phyloP scores from a whole-genome alignment of 2,329 filamentous ascomycete genomes.

The Colletotrichum sp. region DNA sequence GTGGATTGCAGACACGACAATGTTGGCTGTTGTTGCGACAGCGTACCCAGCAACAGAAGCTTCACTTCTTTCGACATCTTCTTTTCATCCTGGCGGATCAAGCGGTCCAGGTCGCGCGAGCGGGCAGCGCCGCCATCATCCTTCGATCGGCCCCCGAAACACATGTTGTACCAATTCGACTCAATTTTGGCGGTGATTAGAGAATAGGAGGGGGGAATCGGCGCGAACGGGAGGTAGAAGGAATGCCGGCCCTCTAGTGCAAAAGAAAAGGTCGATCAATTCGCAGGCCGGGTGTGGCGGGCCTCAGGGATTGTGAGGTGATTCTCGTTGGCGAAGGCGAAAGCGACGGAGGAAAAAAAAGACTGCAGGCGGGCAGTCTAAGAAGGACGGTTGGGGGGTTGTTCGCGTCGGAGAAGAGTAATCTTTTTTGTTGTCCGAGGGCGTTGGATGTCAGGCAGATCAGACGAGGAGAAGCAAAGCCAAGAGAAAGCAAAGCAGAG shows the following conservation, averaged over 20 bases:
- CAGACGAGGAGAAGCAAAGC: conserved; percentile 1
- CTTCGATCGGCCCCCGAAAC: conserved; percentile 64
- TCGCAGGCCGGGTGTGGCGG: background rate
- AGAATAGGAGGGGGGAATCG: background rate
- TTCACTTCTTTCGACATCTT: conserved; percentile 87
- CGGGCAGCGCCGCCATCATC: conserved; percentile 56
- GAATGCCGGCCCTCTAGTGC: background rate
- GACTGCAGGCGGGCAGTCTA: background rate
- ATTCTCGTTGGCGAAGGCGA: background rate
- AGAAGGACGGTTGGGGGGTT: background rate
- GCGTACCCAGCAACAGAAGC: conserved; percentile 83
- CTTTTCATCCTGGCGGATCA: conserved; percentile 88
- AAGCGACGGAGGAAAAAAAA: background rate
- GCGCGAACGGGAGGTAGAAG: background rate
- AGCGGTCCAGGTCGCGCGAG: conserved; percentile 82
- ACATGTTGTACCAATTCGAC: conserved; percentile 53
- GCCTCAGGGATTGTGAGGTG: background rate
- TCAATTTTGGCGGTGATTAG: background rate
- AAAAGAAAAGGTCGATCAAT: background rate
- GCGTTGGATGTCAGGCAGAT: conserved; percentile 8
- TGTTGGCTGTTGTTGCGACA: conserved; percentile 30
- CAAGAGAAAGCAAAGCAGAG: background rate
- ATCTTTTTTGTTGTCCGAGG: conserved; percentile 3
- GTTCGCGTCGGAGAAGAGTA: background rate
- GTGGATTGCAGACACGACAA: background rate